These are phyloP conservation scores for Leccinum arenicola DNA, from an alignment of 768 basidiomycete species.

Conservation along the genomic window DNA sequence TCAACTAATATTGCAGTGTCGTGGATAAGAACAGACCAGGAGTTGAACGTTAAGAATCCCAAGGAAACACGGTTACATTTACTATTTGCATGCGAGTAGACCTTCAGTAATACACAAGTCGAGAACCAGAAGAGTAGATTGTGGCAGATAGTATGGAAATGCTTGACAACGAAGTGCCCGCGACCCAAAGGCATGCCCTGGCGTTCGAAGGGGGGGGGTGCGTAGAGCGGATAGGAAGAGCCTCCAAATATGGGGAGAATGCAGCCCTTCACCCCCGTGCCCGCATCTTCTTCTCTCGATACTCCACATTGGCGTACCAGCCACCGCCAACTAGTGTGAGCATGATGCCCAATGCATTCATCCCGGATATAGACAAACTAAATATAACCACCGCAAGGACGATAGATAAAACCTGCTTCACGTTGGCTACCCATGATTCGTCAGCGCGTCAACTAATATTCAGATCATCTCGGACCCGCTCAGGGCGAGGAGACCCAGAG, in stretches of 20 bases:
- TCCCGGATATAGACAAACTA: constrained; percentile 71
- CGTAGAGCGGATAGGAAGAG: not conserved
- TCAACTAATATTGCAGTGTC: not conserved
- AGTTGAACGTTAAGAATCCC: not conserved
- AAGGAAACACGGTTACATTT: not conserved
- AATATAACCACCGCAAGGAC: constrained; percentile 83
- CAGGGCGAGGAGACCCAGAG: constrained; percentile 1
- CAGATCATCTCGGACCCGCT: constrained; percentile 1
- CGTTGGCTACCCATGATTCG: constrained; percentile 57
- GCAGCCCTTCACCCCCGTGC: constrained; percentile 23
- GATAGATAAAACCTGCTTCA: constrained; percentile 92
- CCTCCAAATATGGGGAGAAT: not conserved
- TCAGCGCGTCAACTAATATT: constrained; percentile 3
- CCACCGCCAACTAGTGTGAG: constrained; percentile 87
- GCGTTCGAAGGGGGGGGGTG: not conserved
- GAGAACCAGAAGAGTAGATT: constrained; percentile 2
- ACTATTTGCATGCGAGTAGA: not conserved
- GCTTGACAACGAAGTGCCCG: not conserved
- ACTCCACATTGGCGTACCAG: constrained; percentile 72
- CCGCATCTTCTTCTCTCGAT: constrained; percentile 42
- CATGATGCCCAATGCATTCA: constrained; percentile 79
- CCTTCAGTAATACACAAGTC: not conserved
- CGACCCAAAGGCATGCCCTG: not conserved
- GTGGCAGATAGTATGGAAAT: not conserved
- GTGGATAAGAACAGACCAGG: no score